A percentile compares a stretch with the other conserved stretches of the same genome.
Conservation (phyloP, 2,329 filamentous ascomycete species). For the Beauveria caledonica region DNA sequence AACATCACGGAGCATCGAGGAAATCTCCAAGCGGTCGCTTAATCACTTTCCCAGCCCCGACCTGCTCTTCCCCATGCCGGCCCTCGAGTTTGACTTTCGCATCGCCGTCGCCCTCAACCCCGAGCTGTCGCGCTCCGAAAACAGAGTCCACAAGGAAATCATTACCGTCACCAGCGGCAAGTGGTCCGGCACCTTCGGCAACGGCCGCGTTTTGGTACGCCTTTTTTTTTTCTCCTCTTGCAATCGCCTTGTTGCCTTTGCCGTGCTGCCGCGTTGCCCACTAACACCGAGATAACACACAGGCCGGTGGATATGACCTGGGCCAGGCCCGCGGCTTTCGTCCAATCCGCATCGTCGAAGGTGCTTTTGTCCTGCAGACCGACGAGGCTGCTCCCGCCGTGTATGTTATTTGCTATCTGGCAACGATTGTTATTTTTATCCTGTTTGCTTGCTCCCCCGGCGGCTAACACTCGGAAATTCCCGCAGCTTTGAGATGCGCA, state of each 20-base stretch:
- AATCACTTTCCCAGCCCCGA: slow-evolving; percentile 34
- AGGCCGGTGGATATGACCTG: slow-evolving; percentile 36
- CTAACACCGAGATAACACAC: neutral
- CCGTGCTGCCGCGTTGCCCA: neutral
- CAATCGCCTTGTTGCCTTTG: neutral
- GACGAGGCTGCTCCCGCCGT: slow-evolving; percentile 38
- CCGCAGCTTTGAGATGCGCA: slow-evolving; percentile 34
- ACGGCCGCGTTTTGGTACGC: slow-evolving; percentile 37
- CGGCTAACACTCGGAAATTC: neutral
- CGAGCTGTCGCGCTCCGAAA: slow-evolving; percentile 34
- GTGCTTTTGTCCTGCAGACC: slow-evolving; percentile 41
- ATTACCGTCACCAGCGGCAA: slow-evolving; percentile 38
- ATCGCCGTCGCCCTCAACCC: slow-evolving; percentile 39
- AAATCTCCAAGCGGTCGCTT: slow-evolving; percentile 29
- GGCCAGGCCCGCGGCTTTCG: slow-evolving; percentile 32
- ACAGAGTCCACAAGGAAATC: slow-evolving; percentile 38
- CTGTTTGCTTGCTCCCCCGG: neutral
- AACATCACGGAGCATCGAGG: slow-evolving; percentile 26
- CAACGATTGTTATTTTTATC: neutral
- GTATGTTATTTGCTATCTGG: slow-evolving; percentile 19
- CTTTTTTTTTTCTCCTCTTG: neutral
- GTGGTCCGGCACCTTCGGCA: slow-evolving; percentile 42
- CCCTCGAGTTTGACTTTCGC: slow-evolving; percentile 41
- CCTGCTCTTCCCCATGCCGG: slow-evolving; percentile 36
- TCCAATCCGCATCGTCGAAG: slow-evolving; percentile 37